A percentile compares a stretch with the other conserved stretches of the same genome.
Conservation (phyloP, 768 basidiomycete genomes). For the Suillus alpinus region DNA sequence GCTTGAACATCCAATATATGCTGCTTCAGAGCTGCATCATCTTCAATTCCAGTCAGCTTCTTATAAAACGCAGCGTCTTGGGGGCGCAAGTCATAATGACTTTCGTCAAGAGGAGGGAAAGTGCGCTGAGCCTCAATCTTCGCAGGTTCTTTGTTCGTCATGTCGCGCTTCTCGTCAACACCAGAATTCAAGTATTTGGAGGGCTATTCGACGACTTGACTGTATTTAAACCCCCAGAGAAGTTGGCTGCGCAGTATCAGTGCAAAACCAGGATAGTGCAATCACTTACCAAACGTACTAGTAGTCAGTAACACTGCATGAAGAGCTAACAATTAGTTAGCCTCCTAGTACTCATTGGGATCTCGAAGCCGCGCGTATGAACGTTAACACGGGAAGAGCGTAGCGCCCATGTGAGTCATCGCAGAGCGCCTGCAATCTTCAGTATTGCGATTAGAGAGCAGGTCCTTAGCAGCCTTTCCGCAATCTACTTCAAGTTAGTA, state of each 20-base stretch:
- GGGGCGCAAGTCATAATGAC: background rate
- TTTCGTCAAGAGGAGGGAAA: slow-evolving; percentile 5
- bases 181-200: background rate
- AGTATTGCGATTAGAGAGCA: background rate
- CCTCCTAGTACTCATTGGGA: background rate
- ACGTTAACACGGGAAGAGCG: background rate
- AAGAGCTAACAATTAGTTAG: background rate
- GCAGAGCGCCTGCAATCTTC: background rate
- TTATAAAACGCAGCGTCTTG: slow-evolving; percentile 19
- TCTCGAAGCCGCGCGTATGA: background rate
- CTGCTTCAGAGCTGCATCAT: slow-evolving; percentile 20
- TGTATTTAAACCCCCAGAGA: background rate
- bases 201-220: background rate
- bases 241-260: background rate
- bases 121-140: background rate
- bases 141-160: background rate
- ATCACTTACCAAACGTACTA: background rate
- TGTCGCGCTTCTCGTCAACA: background rate
- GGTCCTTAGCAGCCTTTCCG: background rate
- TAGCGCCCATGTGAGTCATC: background rate
- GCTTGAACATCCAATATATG: slow-evolving; percentile 25
- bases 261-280: background rate
- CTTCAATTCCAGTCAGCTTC: slow-evolving; percentile 22
- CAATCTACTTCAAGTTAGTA: background rate
- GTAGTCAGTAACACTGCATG: background rate